Evolutionary conservation across 306 rosid species (phyloP).

Genomic region (Vicia villosa): DNA sequence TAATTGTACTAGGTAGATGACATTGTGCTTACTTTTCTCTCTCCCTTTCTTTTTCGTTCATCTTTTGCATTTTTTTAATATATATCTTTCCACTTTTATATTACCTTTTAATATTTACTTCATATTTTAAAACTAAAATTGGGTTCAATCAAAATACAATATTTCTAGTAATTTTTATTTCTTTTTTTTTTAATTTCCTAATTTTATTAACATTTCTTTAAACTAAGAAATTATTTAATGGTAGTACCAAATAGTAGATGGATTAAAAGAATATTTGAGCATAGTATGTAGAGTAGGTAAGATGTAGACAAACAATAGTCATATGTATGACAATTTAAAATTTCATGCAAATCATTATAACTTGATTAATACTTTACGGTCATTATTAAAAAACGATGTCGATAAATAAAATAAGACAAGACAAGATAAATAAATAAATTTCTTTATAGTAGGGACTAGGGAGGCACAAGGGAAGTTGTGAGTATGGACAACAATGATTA

Average conservation of each 20-base stretch:
- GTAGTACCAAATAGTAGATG: not conserved
- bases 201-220: not conserved
- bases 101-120: not conserved
- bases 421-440: not conserved
- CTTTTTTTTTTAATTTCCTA: not conserved
- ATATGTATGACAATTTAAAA: not conserved
- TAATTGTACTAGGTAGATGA: slow-evolving; percentile 7
- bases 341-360: not conserved
- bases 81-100: not conserved
- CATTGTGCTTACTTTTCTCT: not conserved
- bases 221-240: not conserved
- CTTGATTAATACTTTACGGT: not conserved
- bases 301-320: not conserved
- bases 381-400: not conserved
- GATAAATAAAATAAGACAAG: not conserved
- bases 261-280: not conserved
- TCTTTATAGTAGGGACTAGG: slow-evolving; percentile 10
- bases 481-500: slow-evolving; percentile 40
- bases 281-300: not conserved
- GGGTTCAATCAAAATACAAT: not conserved
- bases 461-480: slow-evolving; percentile 23
- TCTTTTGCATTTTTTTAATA: not conserved
- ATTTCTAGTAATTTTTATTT: not conserved
- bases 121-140: not conserved
- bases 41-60: not conserved